phyloP scores from a whole-genome alignment of 495 filamentous ascomycete genomes.

The Extremus antarcticus region DNA sequence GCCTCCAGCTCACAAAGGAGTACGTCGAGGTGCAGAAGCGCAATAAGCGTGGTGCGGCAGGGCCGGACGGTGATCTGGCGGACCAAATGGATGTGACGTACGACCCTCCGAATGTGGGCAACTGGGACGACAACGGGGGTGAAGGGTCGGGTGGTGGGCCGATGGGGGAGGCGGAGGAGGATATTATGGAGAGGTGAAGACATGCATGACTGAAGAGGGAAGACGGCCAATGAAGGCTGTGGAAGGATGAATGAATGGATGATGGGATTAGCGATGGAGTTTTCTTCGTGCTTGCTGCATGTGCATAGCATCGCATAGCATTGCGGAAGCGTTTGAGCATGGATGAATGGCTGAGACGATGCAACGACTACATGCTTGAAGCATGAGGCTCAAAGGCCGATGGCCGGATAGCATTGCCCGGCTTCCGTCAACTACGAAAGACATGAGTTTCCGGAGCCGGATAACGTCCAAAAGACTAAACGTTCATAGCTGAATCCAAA shows the following conservation, averaged over 20 bases:
- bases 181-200: slow-evolving; percentile 26
- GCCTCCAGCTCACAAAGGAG: slow-evolving; percentile 27
- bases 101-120: background rate
- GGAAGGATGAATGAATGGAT: background rate
- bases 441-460: too few species aligned
- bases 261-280: background rate
- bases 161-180: slow-evolving; percentile 21
- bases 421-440: too few species aligned
- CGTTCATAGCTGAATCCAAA: too few species aligned
- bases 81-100: slow-evolving; percentile 21
- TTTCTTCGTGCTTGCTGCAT: background rate
- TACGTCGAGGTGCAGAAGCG: slow-evolving; percentile 25
- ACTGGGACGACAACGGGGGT: background rate
- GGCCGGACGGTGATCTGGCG: slow-evolving; percentile 19
- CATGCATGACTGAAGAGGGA: background rate
- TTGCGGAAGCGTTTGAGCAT: too few species aligned
- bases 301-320: background rate
- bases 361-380: too few species aligned
- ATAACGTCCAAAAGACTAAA: too few species aligned
- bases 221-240: background rate
- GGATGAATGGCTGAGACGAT: too few species aligned
- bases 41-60: slow-evolving; percentile 17
- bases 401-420: too few species aligned
- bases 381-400: too few species aligned
- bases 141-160: background rate